Conservation (phyloP, 306 rosid genomes). For the Mucuna pruriens region DNA sequence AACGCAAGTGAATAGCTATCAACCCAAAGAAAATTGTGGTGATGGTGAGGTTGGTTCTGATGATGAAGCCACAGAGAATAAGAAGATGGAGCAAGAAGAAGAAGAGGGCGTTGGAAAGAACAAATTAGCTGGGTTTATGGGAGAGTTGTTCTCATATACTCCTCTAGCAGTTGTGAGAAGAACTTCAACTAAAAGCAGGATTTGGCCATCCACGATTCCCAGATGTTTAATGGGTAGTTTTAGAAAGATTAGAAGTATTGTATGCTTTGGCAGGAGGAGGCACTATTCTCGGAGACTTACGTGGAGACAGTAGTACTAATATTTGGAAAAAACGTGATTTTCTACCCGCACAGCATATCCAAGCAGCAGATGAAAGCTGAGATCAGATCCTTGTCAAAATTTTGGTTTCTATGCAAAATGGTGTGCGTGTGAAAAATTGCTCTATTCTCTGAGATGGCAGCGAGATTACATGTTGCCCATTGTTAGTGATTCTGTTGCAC, state of each 20-base stretch:
- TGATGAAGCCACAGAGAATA: slow-evolving; percentile 53
- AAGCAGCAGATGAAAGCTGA: slow-evolving; percentile 4
- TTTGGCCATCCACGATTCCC: slow-evolving; percentile 45
- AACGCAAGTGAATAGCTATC: slow-evolving; percentile 41
- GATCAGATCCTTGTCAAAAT: neutral
- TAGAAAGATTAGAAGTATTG: slow-evolving; percentile 60
- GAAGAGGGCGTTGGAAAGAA: slow-evolving; percentile 29
- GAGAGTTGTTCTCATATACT: slow-evolving; percentile 62
- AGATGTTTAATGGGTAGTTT: slow-evolving; percentile 63
- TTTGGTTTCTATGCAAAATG: slow-evolving; percentile 26
- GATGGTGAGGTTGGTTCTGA: slow-evolving; percentile 41
- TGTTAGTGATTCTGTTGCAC: slow-evolving; percentile 1
- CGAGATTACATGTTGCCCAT: slow-evolving; percentile 9
- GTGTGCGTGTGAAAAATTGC: neutral
- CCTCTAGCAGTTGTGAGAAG: slow-evolving; percentile 44
- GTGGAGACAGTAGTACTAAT: slow-evolving; percentile 39
- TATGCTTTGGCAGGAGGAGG: slow-evolving; percentile 53
- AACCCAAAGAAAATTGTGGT: slow-evolving; percentile 40
- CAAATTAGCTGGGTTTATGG: slow-evolving; percentile 49
- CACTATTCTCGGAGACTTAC: slow-evolving; percentile 36
- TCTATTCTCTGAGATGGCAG: slow-evolving; percentile 5
- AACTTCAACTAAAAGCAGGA: slow-evolving; percentile 36
- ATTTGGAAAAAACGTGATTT: slow-evolving; percentile 4
- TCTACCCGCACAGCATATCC: neutral
- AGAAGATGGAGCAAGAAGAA: slow-evolving; percentile 41